phyloP scores from a whole-genome alignment of 148 eudicot species.

The Dianthus caryophyllus region DNA sequence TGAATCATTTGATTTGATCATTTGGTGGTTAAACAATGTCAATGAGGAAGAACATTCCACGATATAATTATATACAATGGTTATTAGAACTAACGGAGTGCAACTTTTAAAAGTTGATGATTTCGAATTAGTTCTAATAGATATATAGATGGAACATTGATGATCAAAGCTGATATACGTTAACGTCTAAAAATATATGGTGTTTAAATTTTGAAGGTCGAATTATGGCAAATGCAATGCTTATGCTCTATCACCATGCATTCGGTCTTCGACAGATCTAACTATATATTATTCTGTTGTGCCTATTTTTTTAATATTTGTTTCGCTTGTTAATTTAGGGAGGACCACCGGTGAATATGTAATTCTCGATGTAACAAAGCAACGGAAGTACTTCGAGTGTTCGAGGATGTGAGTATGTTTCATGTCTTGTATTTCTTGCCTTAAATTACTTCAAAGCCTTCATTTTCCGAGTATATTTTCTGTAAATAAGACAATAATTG shows the following conservation, averaged over 20 bases:
- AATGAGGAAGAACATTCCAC: too few relatives aligned
- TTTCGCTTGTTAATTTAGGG: conserved; percentile 38
- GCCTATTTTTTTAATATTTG: neutral
- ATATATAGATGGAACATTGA: too few relatives aligned
- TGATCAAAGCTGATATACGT: too few relatives aligned
- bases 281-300: neutral
- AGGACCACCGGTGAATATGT: conserved; percentile 70
- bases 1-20: too few relatives aligned
- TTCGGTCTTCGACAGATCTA: neutral
- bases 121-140: too few relatives aligned
- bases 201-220: neutral
- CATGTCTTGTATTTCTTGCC: neutral
- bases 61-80: too few relatives aligned
- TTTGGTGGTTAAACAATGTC: too few relatives aligned
- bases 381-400: conserved; percentile 8
- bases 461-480: neutral
- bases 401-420: conserved; percentile 2
- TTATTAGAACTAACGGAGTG: too few relatives aligned
- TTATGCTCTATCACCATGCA: neutral
- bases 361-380: conserved; percentile 2
- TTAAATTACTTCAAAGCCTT: too few relatives aligned
- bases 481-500: conserved; percentile 12
- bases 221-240: neutral
- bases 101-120: too few relatives aligned
- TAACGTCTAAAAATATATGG: too few relatives aligned